A percentile compares a stretch with the other conserved stretches of the same genome.
Conservation (phyloP, 2,329 filamentous ascomycete genomes). For the Teratosphaeria pseudoeucalypti region DNA sequence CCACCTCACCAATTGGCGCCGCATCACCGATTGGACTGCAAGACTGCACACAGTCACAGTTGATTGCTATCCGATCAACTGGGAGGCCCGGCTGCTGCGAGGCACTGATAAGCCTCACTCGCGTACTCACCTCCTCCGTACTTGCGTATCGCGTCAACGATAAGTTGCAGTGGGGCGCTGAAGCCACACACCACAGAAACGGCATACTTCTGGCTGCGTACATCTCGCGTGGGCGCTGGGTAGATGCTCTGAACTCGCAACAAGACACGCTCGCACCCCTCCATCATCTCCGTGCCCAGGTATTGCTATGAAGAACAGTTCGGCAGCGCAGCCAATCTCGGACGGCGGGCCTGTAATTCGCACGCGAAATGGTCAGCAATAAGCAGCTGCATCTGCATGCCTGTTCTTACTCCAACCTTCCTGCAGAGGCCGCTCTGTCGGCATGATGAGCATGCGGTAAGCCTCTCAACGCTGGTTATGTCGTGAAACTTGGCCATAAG, state of each 20-base stretch:
- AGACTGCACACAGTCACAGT: neutral
- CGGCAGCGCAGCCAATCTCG: neutral
- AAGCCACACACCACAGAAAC: neutral
- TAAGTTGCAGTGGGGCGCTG: neutral
- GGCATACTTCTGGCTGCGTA: neutral
- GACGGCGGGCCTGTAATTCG: neutral
- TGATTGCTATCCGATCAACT: neutral
- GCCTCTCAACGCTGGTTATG: neutral
- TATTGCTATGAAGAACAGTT: neutral
- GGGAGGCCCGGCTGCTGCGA: neutral
- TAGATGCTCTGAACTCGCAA: neutral
- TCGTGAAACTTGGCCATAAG: neutral
- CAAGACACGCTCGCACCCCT: neutral
- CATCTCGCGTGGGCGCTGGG: neutral
- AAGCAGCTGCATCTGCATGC: neutral
- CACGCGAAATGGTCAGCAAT: neutral
- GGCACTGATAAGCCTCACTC: neutral
- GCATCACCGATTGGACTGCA: neutral
- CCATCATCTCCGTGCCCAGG: neutral
- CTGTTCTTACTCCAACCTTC: neutral
- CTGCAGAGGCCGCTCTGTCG: neutral
- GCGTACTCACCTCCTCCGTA: neutral
- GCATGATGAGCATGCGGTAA: neutral
- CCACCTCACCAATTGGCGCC: neutral
- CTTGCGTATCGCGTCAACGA: neutral